These are phyloP conservation scores for Zasmidium citrigriseum DNA, from an alignment of 2,329 filamentous ascomycete species.

Conservation along the genomic window DNA sequence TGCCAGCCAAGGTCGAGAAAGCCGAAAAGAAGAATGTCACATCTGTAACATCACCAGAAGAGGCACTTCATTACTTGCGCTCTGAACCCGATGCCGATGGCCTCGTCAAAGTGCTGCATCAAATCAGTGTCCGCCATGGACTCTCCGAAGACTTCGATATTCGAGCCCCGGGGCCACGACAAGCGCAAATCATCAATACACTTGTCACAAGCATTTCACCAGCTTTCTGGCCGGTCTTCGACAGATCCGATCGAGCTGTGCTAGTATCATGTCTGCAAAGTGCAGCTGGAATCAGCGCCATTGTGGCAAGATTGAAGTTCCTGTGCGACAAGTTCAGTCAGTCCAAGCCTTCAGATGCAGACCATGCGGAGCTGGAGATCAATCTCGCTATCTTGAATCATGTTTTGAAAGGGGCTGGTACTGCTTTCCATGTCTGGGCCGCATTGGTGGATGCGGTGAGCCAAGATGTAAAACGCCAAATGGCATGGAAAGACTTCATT, in stretches of 20 bases:
- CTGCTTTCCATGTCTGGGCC: conserved; percentile 47
- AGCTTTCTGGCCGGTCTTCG: conserved; percentile 76
- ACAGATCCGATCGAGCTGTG: conserved; percentile 43
- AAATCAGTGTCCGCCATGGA: conserved; percentile 10
- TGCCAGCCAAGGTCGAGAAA: not conserved
- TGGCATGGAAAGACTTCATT: conserved; percentile 66
- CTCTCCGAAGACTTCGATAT: conserved; percentile 54
- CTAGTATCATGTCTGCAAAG: conserved; percentile 70
- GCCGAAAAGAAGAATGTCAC: not conserved
- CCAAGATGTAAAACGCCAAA: conserved; percentile 47
- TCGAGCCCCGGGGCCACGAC: conserved; percentile 63
- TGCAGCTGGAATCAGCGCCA: conserved; percentile 74
- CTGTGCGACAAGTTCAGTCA: conserved; percentile 5
- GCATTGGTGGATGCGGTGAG: conserved; percentile 44
- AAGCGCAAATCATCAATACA: conserved; percentile 73
- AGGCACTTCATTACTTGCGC: conserved; percentile 40
- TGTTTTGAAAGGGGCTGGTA: conserved; percentile 47
- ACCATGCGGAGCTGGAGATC: conserved; percentile 30
- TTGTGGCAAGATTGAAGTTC: conserved; percentile 67
- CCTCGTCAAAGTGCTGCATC: conserved; percentile 28
- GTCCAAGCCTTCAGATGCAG: not conserved
- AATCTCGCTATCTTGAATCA: conserved; percentile 45
- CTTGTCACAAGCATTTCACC: conserved; percentile 74
- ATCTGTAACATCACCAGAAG: conserved; percentile 17
- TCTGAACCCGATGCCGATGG: conserved; percentile 40